Evolutionary conservation across 495 filamentous ascomycete genomes (phyloP), one percentile per base, ranked within the genome.

Genomic region (Sordaria brevicollis): DNA sequence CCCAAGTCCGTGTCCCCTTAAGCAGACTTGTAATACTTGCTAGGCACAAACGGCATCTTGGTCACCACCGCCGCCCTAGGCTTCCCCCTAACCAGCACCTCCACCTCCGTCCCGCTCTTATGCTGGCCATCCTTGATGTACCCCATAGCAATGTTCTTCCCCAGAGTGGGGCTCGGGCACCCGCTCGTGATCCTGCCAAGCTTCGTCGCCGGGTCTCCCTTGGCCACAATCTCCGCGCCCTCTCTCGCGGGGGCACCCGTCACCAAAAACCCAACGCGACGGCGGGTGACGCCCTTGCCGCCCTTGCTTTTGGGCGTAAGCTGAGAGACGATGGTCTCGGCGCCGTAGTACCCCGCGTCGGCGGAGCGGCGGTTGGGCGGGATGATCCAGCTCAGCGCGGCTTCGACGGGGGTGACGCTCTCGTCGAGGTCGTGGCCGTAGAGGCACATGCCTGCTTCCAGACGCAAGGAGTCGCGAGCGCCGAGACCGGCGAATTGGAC

Each of bases 391-490:
- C 86, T 85, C 3, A 99, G 84, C 4, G 87, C 88, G 4, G 89
- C 95, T 80, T 93, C 91, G 25, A 92, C 92, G 2, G 96, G 95
- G 5, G 96, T 97, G 25, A 91, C 97, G 4, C 84, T 82, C 70
- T 96, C 96, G 76, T 96, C 88, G 57, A 99, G 87, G 81, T 99
- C 95, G 78, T 97, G 93, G n/a, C 95, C 95, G 83, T 98, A 98
- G 31, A 98, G 87, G 80, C 93, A 98, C 94, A 99, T 94, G 66
- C 95, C 95, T 1, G 96, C 95, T 80, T 99, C 95, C 9, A 99
- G 88, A 19, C 95, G 88, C 71, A 99, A 86, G 73, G 90, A 95
- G 79, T 99, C 96, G 69, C 95, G 87, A 5, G 95, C 93, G 4
- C 93, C 95, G 1, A 99, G 85, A 13, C 95, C 95, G 29, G 94